phyloP scores from a whole-genome alignment of 139 green algal species.

The Chlorella sp. region DNA sequence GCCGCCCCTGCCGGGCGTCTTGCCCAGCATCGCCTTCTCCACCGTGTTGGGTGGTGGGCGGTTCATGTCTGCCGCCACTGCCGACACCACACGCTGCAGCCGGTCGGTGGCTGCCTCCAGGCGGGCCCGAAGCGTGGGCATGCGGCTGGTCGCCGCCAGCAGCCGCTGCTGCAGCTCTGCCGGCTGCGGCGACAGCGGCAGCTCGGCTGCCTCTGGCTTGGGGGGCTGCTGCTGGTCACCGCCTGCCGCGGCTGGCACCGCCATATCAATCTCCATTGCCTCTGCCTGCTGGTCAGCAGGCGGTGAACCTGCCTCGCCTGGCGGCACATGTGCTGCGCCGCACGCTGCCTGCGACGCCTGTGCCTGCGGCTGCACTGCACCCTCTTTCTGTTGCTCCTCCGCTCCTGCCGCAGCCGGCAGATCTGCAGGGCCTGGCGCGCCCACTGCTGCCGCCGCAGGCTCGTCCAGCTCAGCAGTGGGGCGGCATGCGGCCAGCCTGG shows the following conservation, averaged over 20 bases:
- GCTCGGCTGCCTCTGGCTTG: neutral
- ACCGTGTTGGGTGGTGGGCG: slow-evolving; percentile 45
- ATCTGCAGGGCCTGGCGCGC: neutral
- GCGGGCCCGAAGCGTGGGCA: slow-evolving; percentile 40
- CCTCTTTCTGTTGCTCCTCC: no score
- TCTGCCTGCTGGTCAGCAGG: neutral
- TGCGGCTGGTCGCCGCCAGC: slow-evolving; percentile 19
- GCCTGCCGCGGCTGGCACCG: slow-evolving; percentile 10
- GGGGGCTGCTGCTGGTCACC: neutral
- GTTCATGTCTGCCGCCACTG: slow-evolving; percentile 8
- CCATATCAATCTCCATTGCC: neutral
- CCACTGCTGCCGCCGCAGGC: neutral
- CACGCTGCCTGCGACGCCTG: neutral
- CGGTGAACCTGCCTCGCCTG: neutral
- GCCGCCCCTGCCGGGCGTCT: slow-evolving; percentile 18
- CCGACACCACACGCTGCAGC: slow-evolving; percentile 33
- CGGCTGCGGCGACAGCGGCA: slow-evolving; percentile 24
- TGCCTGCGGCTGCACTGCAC: neutral
- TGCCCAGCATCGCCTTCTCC: slow-evolving; percentile 39
- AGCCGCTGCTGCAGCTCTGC: slow-evolving; percentile 41
- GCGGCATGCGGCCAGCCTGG: slow-evolving; percentile 7
- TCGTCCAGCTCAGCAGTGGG: slow-evolving; percentile 14
- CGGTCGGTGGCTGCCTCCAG: slow-evolving; percentile 35
- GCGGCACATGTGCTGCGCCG: neutral
- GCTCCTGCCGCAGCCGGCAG: neutral